Percentiles rank a stretch among this genome's conserved stretches.
Evolutionary conservation across 257 asterid species (phyloP).

Genomic region (Cruciata laevipes): DNA sequence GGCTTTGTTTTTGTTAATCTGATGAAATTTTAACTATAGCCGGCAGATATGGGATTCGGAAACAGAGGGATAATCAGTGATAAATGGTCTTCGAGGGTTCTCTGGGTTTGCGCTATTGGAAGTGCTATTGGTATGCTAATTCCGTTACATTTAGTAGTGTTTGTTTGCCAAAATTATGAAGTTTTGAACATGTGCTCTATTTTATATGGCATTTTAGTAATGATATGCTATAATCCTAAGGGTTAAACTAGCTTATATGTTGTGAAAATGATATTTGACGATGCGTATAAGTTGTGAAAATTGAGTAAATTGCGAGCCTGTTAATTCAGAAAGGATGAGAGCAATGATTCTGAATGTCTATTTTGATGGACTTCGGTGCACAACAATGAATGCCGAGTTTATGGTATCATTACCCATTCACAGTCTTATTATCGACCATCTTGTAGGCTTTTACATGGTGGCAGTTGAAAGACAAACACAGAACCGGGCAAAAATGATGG

Average conservation of each 20-base stretch:
- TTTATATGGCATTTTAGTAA: neutral
- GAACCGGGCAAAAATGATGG: conserved; percentile 68
- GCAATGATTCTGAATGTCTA: neutral
- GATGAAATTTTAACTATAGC: conserved; percentile 9
- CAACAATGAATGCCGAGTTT: neutral
- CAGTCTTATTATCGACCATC: neutral
- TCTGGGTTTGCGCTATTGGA: conserved; percentile 82
- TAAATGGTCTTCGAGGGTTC: conserved; percentile 77
- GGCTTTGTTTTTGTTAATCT: neutral
- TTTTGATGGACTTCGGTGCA: neutral
- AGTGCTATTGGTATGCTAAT: conserved; percentile 64
- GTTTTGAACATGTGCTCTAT: neutral
- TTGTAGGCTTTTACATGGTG: conserved; percentile 78
- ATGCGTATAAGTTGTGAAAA: neutral
- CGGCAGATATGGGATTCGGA: conserved; percentile 61
- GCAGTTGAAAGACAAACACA: conserved; percentile 74
- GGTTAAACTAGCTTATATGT: neutral
- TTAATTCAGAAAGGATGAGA: neutral
- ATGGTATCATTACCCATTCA: neutral
- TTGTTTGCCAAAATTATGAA: neutral
- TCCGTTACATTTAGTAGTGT: neutral
- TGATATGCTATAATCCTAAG: neutral
- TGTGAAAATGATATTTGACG: neutral
- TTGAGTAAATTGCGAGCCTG: neutral
- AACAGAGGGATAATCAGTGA: conserved; percentile 74